Conservation (phyloP, 2,329 filamentous ascomycete species). For the Rutstroemia sp. region DNA sequence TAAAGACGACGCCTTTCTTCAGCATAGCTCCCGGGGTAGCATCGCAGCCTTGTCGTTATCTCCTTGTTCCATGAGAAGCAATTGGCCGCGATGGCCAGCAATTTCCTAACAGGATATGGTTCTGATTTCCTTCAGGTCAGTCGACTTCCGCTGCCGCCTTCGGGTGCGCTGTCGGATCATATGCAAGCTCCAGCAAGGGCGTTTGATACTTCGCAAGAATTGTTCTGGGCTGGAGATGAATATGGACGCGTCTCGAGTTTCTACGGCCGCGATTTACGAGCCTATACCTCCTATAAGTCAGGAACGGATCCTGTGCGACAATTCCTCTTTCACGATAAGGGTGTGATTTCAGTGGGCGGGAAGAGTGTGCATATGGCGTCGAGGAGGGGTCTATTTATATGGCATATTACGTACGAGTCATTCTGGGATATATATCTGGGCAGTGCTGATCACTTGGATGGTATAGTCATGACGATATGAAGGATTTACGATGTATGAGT, state of each 20-base stretch:
- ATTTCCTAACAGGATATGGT: conserved; percentile 5
- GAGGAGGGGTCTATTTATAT: conserved; percentile 74
- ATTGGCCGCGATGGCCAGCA: background rate
- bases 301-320: conserved; percentile 77
- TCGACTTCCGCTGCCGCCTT: conserved; percentile 73
- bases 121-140: conserved; percentile 52
- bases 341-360: conserved; percentile 76
- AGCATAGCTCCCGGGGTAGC: background rate
- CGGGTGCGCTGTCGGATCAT: conserved; percentile 61
- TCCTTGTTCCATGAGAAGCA: background rate
- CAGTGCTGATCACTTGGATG: conserved; percentile 15
- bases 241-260: conserved; percentile 82
- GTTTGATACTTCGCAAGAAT: conserved; percentile 83
- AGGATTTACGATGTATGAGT: conserved; percentile 86
- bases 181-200: conserved; percentile 72
- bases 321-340: conserved; percentile 84
- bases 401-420: conserved; percentile 65
- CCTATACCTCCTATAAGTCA: conserved; percentile 83
- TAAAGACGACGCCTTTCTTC: background rate
- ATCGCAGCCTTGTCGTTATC: conserved; percentile 3
- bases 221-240: conserved; percentile 90
- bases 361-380: conserved; percentile 84
- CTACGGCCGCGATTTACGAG: conserved; percentile 74
- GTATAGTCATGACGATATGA: conserved; percentile 65
- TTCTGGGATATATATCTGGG: background rate